Evolutionary conservation across 2,329 filamentous ascomycete species (phyloP).

Genomic region (Cytospora chrysosperma): DNA sequence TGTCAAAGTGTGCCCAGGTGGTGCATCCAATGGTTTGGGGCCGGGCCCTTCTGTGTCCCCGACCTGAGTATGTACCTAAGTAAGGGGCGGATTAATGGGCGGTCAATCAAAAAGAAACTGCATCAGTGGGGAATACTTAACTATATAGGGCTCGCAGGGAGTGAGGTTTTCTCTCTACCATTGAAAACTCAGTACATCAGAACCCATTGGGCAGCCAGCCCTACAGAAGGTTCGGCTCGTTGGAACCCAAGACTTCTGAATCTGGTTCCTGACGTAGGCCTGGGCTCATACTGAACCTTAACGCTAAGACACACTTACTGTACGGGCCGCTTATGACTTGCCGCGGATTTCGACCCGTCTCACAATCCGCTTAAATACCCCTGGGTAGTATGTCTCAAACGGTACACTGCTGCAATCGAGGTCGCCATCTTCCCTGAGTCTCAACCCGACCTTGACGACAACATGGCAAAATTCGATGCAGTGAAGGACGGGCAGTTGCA

Average conservation of each 20-base stretch:
- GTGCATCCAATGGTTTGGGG: not conserved
- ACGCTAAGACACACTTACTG: not conserved
- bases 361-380: no score
- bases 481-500: constrained; percentile 4
- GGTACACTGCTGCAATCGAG: no score
- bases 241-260: not conserved
- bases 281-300: not conserved
- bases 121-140: no score
- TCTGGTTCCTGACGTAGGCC: not conserved
- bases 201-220: no score
- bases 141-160: not conserved
- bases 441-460: not conserved
- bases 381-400: no score
- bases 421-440: not conserved
- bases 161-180: no score
- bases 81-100: no score
- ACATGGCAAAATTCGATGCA: not conserved
- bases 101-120: no score
- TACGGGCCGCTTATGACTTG: not conserved
- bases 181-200: no score
- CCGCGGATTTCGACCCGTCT: no score
- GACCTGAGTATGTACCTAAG: no score
- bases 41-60: not conserved
- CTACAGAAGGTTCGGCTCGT: no score
- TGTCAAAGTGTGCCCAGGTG: not conserved